Evolutionary conservation across 257 asterid genomes (phyloP), one percentile per base, ranked within the genome.

Genomic region (Solanum tacnaense): DNA sequence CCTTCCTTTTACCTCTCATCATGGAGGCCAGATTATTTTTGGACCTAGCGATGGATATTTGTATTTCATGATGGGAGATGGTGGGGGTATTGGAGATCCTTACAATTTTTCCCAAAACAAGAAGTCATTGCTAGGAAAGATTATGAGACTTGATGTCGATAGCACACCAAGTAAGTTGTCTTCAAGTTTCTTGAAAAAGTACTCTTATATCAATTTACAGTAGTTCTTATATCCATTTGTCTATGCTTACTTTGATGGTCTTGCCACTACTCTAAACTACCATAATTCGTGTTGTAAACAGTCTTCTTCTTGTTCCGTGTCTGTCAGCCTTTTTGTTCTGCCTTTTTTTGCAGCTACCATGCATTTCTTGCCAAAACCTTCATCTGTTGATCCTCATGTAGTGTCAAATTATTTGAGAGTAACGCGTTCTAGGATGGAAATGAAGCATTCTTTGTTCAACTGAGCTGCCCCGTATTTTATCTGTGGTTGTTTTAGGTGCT

Each of bases 61-160:
- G 92, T 97, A 97, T 93, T 93, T 97, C 85, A 97, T 97, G 98
- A 95, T 95, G 98, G 99, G 99, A 32, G 99, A 97, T 31, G 99
- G 99, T 8, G 99, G 99, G 23, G 91, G 94, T 39, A 16, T 41
- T 4, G 98, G 95, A 5, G 99, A 95, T 88, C 96, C 98, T 5
- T 93, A 92, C 82, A 94, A 96, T 86, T 97, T 97, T 89, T 88
- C 99, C 6, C 99, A 97, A 65, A 97, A 96, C 92, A 97, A 97
- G 93, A 95, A 93, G 86, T 97, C 99, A 11, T 89, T 96, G 87
- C 98, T 97, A 27, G 99, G 99, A 76, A 97, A 96, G 94, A 94
- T 97, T 91, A 91, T 97, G 98, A 94, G 99, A 91, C 91, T 97
- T 86, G 99, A 97, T 87, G 86, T 96, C 1, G 98, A 97, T 87